Percentiles rank a stretch among this genome's conserved stretches.
These are phyloP conservation scores for Cubamyces sp. DNA, from an alignment of 768 basidiomycete species.

Conservation along the genomic window DNA sequence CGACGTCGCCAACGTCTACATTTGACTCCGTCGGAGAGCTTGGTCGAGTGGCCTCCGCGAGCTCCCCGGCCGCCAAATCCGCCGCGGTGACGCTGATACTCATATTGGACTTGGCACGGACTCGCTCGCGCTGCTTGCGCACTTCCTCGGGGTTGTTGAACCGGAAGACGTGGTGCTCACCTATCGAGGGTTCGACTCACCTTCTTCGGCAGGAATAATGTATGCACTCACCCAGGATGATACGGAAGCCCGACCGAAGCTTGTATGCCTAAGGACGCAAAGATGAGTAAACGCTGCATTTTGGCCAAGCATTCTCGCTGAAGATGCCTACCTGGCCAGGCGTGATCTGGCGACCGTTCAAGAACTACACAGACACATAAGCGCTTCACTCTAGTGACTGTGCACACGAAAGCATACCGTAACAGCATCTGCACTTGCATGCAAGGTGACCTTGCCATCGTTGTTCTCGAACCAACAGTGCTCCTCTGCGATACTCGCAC, in stretches of 20 bases:
- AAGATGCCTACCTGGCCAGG: constrained; percentile 66
- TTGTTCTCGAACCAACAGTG: constrained; percentile 91
- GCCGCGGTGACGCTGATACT: constrained; percentile 65
- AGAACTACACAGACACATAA: constrained; percentile 55
- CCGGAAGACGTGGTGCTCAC: constrained; percentile 96
- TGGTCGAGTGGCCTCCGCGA: constrained; percentile 69
- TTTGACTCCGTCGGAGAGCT: constrained; percentile 75
- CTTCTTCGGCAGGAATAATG: background rate
- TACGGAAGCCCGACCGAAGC: constrained; percentile 91
- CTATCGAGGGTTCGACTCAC: constrained; percentile 41
- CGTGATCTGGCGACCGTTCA: constrained; percentile 89
- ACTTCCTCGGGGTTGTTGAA: constrained; percentile 97
- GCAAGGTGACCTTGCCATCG: constrained; percentile 82
- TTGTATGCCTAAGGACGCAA: constrained; percentile 61
- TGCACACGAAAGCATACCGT: constrained; percentile 57
- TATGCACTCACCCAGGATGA: constrained; percentile 79
- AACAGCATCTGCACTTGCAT: constrained; percentile 77
- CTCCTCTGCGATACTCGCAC: constrained; percentile 87
- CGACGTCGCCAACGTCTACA: constrained; percentile 72
- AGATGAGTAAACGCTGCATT: background rate
- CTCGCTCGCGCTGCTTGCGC: constrained; percentile 86
- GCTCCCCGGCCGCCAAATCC: constrained; percentile 61
- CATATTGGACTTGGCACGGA: constrained; percentile 70
- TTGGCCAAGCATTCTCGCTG: no score
- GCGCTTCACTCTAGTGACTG: background rate